Conservation (phyloP, 2,329 filamentous ascomycete genomes). For the Scleromitrula shiraiana region DNA sequence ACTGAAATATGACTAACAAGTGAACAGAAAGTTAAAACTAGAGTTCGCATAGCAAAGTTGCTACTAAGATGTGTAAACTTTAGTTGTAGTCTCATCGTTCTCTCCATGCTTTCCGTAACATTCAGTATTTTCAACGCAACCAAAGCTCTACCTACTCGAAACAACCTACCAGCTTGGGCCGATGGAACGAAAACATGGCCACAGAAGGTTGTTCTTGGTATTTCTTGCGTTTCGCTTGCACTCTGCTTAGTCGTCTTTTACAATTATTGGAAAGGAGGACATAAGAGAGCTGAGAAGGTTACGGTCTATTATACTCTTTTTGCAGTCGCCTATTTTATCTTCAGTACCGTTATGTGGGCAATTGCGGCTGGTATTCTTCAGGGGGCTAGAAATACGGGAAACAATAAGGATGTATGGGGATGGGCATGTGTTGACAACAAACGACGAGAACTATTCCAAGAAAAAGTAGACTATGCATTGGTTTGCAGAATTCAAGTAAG, state of each 20-base stretch:
- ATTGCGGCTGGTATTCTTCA: constrained; percentile 80
- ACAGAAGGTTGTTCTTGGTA: constrained; percentile 72
- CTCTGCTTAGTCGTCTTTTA: constrained; percentile 75
- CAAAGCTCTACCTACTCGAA: constrained; percentile 63
- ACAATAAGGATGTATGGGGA: constrained; percentile 90
- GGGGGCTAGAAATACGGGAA: constrained; percentile 61
- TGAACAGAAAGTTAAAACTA: constrained; percentile 78
- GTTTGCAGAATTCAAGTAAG: constrained; percentile 80
- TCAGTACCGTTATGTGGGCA: constrained; percentile 88
- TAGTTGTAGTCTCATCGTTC: constrained; percentile 89
- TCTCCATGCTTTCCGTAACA: constrained; percentile 81
- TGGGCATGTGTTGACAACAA: constrained; percentile 95
- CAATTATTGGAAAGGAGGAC: constrained; percentile 82
- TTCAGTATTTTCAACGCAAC: constrained; percentile 92
- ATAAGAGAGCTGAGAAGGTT: constrained; percentile 82
- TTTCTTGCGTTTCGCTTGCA: constrained; percentile 72
- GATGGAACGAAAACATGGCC: constrained; percentile 75
- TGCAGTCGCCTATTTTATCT: constrained; percentile 85
- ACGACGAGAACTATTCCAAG: constrained; percentile 65
- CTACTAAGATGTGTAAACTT: constrained; percentile 95
- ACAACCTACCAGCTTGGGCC: constrained; percentile 80
- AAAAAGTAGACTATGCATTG: constrained; percentile 80
- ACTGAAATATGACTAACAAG: constrained; percentile 31
- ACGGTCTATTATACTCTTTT: constrained; percentile 94
- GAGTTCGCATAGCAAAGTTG: constrained; percentile 89